phyloP scores from a whole-genome alignment of 139 green algal species.

The Eudorina sp. region DNA sequence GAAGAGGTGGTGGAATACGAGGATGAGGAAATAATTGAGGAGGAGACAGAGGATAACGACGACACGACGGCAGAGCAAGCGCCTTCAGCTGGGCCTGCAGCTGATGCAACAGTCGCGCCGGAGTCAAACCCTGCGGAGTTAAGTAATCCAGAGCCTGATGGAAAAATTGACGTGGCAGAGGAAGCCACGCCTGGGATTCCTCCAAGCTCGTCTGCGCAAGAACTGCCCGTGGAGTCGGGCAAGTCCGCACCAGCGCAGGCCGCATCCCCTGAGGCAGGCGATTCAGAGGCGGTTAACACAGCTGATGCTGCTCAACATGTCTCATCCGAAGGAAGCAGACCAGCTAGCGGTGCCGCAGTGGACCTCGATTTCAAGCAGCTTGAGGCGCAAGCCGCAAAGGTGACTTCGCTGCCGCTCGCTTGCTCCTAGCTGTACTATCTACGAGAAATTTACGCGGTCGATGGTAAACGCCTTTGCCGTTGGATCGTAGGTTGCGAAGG shows the following conservation, averaged over 20 bases:
- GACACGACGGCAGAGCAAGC: not conserved
- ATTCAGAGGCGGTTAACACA: not conserved
- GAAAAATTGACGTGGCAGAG: not conserved
- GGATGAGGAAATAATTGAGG: not conserved
- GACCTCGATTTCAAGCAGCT: constrained; percentile 18
- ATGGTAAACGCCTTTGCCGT: not conserved
- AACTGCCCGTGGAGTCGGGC: not conserved
- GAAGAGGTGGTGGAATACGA: constrained; percentile 44
- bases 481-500: constrained; percentile 5
- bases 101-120: not conserved
- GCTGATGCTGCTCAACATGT: not conserved
- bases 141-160: not conserved
- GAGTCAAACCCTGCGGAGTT: not conserved
- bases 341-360: not conserved
- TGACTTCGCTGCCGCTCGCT: no score
- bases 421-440: no score
- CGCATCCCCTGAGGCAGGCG: not conserved
- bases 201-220: not conserved
- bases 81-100: not conserved
- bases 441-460: no score
- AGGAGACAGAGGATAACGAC: constrained; percentile 13
- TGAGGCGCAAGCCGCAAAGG: constrained; percentile 37
- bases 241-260: not conserved
- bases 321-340: not conserved
- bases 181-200: not conserved